Base-by-base conservation (phyloP, 2,329 filamentous ascomycete species). In the Arthrocladium fulminans region DNA sequence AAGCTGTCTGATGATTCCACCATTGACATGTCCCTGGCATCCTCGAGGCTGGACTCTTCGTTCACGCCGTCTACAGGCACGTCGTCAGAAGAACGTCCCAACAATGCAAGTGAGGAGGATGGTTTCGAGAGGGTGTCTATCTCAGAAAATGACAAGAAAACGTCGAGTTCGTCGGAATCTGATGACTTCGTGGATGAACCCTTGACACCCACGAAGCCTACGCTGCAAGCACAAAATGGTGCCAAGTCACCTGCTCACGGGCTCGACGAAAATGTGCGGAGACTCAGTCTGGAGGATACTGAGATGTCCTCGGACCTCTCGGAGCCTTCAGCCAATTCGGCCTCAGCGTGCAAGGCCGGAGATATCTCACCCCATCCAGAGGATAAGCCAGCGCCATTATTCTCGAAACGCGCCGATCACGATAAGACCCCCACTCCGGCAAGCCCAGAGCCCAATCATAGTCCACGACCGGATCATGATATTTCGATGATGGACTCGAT, bases 91-190 rank as follows among this genome's bases (percentile, higher is more conserved):
- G 80, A 81, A 49, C 75, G 80, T 44, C 84, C 32, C 13, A 35
- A 85, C 46, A n/a, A n/a, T n/a, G 80, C 90, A 13, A 83, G 84
- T 10, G 88, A 95, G 56, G 86, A 92, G 54, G 92, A 97, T 62
- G 87, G 86, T 1, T 97, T 96, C 60, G 92, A 98, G 64, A 88
- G 95, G 65, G 89, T 97, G 8, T 73, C 73, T 39, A 84, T 88
- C 51, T 63, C 67, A 19, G 63, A 63, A 29, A 55, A 54, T 20
- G 60, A 51, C 49, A 58, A 59, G 42, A 51, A 61, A 30, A 12
- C 34, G 12, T 32, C 37, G 9, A 45, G 35, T 23, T n/a, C 10
- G 22, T 43, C 49, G 9, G 49, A 50, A 12, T 49, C 50, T 8
- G 82, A 84, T 45, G 82, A 87, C 50, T 85, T 89, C 60, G 83